Conservation (phyloP, 257 asterid genomes). For the Phtheirospermum japonicum region DNA sequence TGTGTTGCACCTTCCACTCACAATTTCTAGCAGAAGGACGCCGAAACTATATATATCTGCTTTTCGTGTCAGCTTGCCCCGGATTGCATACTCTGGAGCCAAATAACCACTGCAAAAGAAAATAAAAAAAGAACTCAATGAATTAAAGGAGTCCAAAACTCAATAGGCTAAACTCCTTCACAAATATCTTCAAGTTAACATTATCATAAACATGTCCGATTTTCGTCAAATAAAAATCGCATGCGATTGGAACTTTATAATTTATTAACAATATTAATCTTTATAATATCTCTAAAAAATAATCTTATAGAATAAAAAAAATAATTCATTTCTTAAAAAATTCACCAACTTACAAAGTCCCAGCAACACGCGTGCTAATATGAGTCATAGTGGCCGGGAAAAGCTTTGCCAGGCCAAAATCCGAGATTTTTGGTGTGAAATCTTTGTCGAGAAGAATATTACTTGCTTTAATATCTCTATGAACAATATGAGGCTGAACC, state of each 20-base stretch:
- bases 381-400: constrained; percentile 67
- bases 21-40: constrained; percentile 76
- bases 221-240: too few relatives aligned
- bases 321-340: too few relatives aligned
- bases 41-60: constrained; percentile 92
- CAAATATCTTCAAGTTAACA: too few relatives aligned
- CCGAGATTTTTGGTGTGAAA: constrained; percentile 76
- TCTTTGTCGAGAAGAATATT: constrained; percentile 82
- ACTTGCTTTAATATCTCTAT: constrained; percentile 89
- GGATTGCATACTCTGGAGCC: constrained; percentile 93
- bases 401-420: constrained; percentile 93
- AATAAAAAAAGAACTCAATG: not conserved
- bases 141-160: not conserved
- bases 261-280: too few relatives aligned
- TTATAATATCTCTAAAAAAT: too few relatives aligned
- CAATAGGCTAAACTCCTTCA: too few relatives aligned
- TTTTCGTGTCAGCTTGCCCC: constrained; percentile 80
- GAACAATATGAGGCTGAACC: constrained; percentile 71
- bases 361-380: constrained; percentile 91
- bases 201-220: too few relatives aligned
- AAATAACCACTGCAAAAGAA: constrained; percentile 69
- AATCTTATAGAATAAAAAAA: too few relatives aligned
- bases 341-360: constrained; percentile 66
- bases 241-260: too few relatives aligned
- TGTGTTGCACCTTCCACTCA: constrained; percentile 73